phyloP scores from a whole-genome alignment of 2,329 filamentous ascomycete species.

The Arthrobotrys megalospora region DNA sequence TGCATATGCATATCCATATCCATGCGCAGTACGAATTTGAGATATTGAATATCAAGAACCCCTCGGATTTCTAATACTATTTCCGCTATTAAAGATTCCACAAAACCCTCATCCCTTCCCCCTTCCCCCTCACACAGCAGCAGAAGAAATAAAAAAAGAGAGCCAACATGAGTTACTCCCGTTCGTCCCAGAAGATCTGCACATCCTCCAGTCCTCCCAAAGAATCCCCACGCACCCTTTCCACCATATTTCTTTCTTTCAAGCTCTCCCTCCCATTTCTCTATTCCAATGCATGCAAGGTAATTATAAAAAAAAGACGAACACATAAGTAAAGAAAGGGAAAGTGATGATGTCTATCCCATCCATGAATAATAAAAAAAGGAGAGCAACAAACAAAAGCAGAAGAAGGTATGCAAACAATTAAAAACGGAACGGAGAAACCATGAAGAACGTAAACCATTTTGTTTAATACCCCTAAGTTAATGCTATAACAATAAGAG shows the following conservation, averaged over 20 bases:
- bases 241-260: not conserved
- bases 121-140: no score
- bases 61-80: no score
- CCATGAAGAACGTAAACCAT: slow-evolving; percentile 42
- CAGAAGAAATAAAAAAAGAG: not conserved
- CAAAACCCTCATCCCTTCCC: no score
- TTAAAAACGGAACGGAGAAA: slow-evolving; percentile 7
- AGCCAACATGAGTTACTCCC: not conserved
- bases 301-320: slow-evolving; percentile 22
- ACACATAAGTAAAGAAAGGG: slow-evolving; percentile 22
- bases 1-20: no score
- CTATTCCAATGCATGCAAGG: slow-evolving; percentile 49
- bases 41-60: no score
- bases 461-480: slow-evolving; percentile 61
- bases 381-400: slow-evolving; percentile 33
- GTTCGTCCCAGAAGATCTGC: slow-evolving; percentile 65
- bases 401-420: slow-evolving; percentile 28
- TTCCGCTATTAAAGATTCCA: no score
- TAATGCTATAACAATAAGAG: slow-evolving; percentile 46
- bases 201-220: slow-evolving; percentile 65
- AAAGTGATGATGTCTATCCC: slow-evolving; percentile 56
- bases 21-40: no score
- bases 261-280: slow-evolving; percentile 10
- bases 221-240: not conserved
- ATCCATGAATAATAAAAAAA: slow-evolving; percentile 61